These are phyloP conservation scores for Geranium incanum DNA, from an alignment of 441 rosid species.

Conservation along the genomic window DNA sequence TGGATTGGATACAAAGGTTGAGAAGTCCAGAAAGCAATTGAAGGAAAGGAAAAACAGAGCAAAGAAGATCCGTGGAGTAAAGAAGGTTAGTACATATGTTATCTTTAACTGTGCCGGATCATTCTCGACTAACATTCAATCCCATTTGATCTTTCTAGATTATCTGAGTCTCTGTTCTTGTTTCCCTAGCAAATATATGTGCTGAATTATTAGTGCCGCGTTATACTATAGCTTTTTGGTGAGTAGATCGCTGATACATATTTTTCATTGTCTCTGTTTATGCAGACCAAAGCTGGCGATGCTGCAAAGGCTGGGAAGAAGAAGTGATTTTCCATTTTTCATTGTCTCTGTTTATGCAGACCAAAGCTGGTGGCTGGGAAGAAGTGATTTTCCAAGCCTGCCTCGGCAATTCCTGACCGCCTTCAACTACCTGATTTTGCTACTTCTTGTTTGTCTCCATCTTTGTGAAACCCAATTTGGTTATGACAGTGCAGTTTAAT, in stretches of 20 bases:
- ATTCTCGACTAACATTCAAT: no score
- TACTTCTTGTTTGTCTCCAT: no score
- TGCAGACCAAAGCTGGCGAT: constrained; percentile 37
- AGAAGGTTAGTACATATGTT: background rate
- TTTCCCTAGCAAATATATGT: background rate
- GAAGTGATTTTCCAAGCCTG: constrained; percentile 16
- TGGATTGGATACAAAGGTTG: background rate
- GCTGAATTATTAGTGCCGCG: no score
- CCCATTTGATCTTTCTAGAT: no score
- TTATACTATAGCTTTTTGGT: no score
- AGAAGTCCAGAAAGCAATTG: background rate
- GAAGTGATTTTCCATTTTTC: constrained; percentile 16
- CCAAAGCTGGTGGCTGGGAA: constrained; percentile 29
- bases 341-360: constrained; percentile 18
- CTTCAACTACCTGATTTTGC: no score
- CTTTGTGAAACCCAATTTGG: no score
- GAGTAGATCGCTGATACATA: no score
- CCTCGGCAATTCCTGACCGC: no score
- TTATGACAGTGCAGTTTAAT: no score
- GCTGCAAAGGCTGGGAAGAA: constrained; percentile 29
- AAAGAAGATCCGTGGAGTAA: constrained; percentile 1
- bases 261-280: background rate
- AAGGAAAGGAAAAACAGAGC: constrained; percentile 2
- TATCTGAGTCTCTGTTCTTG: background rate
- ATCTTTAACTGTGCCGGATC: no score